phyloP scores from a whole-genome alignment of 2,329 filamentous ascomycete genomes.

The Phialocephala subalpina region DNA sequence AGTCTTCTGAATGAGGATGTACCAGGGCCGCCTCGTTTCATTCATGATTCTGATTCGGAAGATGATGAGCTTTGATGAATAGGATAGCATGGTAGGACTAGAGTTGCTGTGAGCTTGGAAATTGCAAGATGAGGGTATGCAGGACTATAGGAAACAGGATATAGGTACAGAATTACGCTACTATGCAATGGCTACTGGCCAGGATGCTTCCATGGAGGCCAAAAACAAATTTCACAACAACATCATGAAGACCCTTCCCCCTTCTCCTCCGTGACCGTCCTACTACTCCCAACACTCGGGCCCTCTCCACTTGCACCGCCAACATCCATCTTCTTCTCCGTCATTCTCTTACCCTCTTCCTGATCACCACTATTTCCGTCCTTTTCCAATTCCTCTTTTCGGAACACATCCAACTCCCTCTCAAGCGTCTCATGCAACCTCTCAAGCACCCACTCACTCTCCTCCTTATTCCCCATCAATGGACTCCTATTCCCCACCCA shows the following conservation, averaged over 20 bases:
- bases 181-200: not conserved
- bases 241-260: slow-evolving; percentile 19
- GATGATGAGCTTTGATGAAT: slow-evolving; percentile 43
- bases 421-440: slow-evolving; percentile 65
- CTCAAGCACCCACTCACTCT: slow-evolving; percentile 78
- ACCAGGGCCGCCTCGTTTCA: slow-evolving; percentile 48
- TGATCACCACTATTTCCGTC: slow-evolving; percentile 9
- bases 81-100: not conserved
- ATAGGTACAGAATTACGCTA: slow-evolving; percentile 7
- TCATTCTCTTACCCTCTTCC: slow-evolving; percentile 11
- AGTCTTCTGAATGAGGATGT: slow-evolving; percentile 52
- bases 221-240: not conserved
- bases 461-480: slow-evolving; percentile 72
- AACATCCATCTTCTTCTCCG: slow-evolving; percentile 8
- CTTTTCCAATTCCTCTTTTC: slow-evolving; percentile 34
- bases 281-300: not conserved
- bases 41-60: slow-evolving; percentile 50
- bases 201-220: not conserved
- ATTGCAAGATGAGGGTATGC: not conserved
- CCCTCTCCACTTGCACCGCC: not conserved
- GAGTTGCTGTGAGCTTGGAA: not conserved
- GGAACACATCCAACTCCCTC: slow-evolving; percentile 36
- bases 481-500: slow-evolving; percentile 77
- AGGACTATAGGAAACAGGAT: not conserved
- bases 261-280: not conserved